Conservation (phyloP, 768 basidiomycete species). For the Hygrophorus pudorinus region DNA sequence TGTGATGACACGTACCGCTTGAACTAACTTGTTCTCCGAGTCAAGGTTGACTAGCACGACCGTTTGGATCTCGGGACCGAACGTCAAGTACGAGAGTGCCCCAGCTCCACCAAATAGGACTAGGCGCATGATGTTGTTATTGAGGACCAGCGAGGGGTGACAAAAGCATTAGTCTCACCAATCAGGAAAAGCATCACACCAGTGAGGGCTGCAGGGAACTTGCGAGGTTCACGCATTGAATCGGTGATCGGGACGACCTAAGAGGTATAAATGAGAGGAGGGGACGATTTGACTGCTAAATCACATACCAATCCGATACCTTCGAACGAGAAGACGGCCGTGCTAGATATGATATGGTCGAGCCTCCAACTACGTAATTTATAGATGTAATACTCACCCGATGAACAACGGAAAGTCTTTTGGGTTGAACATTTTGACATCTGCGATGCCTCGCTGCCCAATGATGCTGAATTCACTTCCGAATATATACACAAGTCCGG, state of each 20-base stretch:
- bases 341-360: conserved; percentile 33
- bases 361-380: conserved; percentile 1
- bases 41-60: conserved; percentile 95
- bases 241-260: conserved; percentile 93
- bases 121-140: conserved; percentile 15
- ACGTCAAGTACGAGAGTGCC: conserved; percentile 77
- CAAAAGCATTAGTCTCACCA: conserved; percentile 28
- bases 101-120: conserved; percentile 87
- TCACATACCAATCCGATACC: conserved; percentile 79
- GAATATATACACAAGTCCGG: conserved; percentile 80
- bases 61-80: conserved; percentile 80
- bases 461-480: conserved; percentile 74
- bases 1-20: conserved; percentile 47
- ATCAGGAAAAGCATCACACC: conserved; percentile 87
- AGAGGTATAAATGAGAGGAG: conserved; percentile 1
- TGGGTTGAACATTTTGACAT: conserved; percentile 80
- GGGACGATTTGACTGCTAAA: conserved; percentile 3
- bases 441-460: conserved; percentile 56
- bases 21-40: conserved; percentile 72
- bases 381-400: conserved; percentile 43
- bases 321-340: conserved; percentile 97
- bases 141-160: not conserved
- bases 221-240: conserved; percentile 90
- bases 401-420: conserved; percentile 88
- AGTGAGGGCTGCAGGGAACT: conserved; percentile 81